Evolutionary conservation across 805 yeast species (phyloP).

Genomic region (Phaffomyces antillensis): DNA sequence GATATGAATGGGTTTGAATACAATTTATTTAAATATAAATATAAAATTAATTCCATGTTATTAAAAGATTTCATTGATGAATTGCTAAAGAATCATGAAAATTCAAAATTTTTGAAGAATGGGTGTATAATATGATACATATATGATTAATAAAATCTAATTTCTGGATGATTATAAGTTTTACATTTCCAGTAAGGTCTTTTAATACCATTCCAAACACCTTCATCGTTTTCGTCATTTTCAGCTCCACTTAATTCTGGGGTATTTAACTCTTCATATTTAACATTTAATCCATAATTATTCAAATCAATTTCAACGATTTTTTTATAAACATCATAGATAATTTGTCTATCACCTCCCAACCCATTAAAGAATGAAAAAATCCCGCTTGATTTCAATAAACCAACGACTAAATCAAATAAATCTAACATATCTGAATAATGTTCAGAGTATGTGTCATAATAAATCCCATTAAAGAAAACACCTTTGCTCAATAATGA

Average conservation of each 20-base stretch:
- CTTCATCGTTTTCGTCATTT: slow-evolving; percentile 28
- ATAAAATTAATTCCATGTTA: background rate
- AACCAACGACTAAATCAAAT: slow-evolving; percentile 74
- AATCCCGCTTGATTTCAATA: slow-evolving; percentile 73
- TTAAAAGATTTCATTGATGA: background rate
- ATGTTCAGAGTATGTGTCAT: slow-evolving; percentile 91
- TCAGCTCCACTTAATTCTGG: slow-evolving; percentile 34
- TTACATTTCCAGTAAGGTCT: slow-evolving; percentile 67
- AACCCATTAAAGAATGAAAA: slow-evolving; percentile 91
- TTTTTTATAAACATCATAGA: slow-evolving; percentile 78
- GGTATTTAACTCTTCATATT: slow-evolving; percentile 43
- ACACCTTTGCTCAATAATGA: slow-evolving; percentile 55
- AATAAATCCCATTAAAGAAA: slow-evolving; percentile 85
- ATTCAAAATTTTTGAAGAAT: background rate
- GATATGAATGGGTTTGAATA: too few relatives aligned
- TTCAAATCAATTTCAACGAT: slow-evolving; percentile 74
- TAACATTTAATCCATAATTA: slow-evolving; percentile 68
- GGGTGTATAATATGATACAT: background rate
- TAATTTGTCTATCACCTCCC: slow-evolving; percentile 69
- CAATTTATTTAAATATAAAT: background rate
- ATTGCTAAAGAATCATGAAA: background rate
- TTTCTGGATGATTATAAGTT: slow-evolving; percentile 59
- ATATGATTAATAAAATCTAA: slow-evolving; percentile 28
- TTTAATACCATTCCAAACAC: slow-evolving; percentile 57
- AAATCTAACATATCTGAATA: slow-evolving; percentile 83